Evolutionary conservation across 192 early-diverging fungal species (phyloP).

Genomic region (Umbelopsis vinacea): DNA sequence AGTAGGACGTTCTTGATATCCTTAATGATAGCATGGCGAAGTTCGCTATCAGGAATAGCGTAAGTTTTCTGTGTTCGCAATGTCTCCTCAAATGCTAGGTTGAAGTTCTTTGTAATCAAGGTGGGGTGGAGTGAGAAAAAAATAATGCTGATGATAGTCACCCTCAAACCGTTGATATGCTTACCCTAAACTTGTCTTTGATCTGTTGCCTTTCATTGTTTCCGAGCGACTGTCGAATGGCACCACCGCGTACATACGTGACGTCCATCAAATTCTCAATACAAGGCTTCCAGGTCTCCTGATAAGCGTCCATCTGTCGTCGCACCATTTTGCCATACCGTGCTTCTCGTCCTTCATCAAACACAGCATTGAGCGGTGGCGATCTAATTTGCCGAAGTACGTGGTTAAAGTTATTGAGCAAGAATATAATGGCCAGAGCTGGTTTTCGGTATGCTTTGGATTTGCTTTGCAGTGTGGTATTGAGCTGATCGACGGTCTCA

Average conservation of each 20-base stretch:
- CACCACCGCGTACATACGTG: conserved; percentile 68
- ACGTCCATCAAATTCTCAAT: conserved; percentile 76
- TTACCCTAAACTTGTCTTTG: conserved; percentile 86
- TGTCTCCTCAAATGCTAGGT: conserved; percentile 79
- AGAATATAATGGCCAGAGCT: conserved; percentile 67
- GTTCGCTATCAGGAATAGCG: conserved; percentile 79
- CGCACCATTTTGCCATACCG: conserved; percentile 60
- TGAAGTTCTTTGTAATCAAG: conserved; percentile 68
- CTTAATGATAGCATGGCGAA: conserved; percentile 69
- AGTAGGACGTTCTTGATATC: conserved; percentile 73
- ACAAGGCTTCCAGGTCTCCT: conserved; percentile 77
- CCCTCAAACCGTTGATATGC: too few species aligned
- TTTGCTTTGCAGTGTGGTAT: conserved; percentile 65
- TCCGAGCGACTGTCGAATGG: conserved; percentile 61
- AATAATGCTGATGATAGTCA: background rate
- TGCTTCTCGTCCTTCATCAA: conserved; percentile 49
- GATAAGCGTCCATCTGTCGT: conserved; percentile 54
- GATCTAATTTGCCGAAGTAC: conserved; percentile 68
- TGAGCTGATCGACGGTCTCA: conserved; percentile 63
- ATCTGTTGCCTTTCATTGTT: conserved; percentile 72
- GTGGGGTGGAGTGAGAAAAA: background rate
- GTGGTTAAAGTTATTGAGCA: conserved; percentile 85
- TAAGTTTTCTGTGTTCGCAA: conserved; percentile 71
- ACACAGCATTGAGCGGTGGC: conserved; percentile 50
- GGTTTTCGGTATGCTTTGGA: conserved; percentile 74